phyloP scores from a whole-genome alignment of 495 filamentous ascomycete genomes.

The Paragyromitra xinjiangensis region DNA sequence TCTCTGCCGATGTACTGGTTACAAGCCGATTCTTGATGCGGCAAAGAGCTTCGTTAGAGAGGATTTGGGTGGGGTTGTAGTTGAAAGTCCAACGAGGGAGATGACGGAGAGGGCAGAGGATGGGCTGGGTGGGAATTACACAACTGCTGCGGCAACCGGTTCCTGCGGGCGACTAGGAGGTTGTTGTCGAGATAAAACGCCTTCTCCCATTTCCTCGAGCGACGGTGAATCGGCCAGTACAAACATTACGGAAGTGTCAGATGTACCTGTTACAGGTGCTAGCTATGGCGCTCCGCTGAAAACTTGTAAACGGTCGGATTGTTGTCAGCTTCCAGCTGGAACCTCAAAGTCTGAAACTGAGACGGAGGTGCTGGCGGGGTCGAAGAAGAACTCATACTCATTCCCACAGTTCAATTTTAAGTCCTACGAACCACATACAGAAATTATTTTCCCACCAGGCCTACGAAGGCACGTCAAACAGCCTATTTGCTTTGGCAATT shows the following conservation, averaged over 20 bases:
- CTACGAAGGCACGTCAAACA: slow-evolving; percentile 56
- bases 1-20: slow-evolving; percentile 61
- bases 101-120: not conserved
- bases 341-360: slow-evolving; percentile 1
- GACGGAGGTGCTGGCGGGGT: slow-evolving; percentile 18
- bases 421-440: slow-evolving; percentile 58
- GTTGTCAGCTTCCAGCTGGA: slow-evolving; percentile 31
- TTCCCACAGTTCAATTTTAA: slow-evolving; percentile 59
- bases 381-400: slow-evolving; percentile 40
- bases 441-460: slow-evolving; percentile 59
- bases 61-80: slow-evolving; percentile 60
- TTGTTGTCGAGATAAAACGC: slow-evolving; percentile 58
- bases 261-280: slow-evolving; percentile 44
- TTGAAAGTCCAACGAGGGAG: slow-evolving; percentile 28
- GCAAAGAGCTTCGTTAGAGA: slow-evolving; percentile 65
- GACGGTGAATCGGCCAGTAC: slow-evolving; percentile 45
- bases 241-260: slow-evolving; percentile 28
- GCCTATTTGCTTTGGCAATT: slow-evolving; percentile 60
- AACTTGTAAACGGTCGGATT: slow-evolving; percentile 45
- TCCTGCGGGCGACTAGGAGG: slow-evolving; percentile 60
- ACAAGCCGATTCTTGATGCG: slow-evolving; percentile 61
- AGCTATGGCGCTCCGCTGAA: slow-evolving; percentile 56
- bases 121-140: slow-evolving; percentile 39
- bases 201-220: slow-evolving; percentile 29
- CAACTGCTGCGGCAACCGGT: slow-evolving; percentile 18